These are phyloP conservation scores for Zymoseptoria passerinii DNA, from an alignment of 2,329 filamentous ascomycete species.

Conservation along the genomic window DNA sequence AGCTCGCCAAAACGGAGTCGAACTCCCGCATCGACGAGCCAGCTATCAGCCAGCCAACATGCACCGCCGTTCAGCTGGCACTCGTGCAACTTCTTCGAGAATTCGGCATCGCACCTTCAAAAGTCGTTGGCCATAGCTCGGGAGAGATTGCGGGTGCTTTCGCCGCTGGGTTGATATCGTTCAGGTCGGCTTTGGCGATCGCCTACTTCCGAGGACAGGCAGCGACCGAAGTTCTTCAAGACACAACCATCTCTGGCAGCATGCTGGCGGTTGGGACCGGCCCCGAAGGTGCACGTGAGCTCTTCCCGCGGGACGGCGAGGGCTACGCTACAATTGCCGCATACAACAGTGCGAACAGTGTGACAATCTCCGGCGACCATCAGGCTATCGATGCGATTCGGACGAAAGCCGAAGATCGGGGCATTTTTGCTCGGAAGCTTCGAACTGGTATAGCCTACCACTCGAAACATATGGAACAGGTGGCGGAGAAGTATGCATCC, in stretches of 20 bases:
- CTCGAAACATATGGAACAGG: background rate
- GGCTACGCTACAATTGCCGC: conserved; percentile 5
- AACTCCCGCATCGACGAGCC: conserved; percentile 6
- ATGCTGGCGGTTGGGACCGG: background rate
- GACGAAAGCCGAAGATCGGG: conserved; percentile 4
- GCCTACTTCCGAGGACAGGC: conserved; percentile 12
- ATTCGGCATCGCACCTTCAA: conserved; percentile 12
- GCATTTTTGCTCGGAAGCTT: background rate
- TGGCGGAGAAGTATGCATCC: background rate
- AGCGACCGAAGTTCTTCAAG: background rate
- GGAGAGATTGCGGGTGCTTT: conserved; percentile 28
- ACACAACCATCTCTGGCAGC: conserved; percentile 6
- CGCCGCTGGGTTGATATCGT: conserved; percentile 8
- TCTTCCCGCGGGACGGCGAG: no score
- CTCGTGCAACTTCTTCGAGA: conserved; percentile 33
- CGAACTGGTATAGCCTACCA: background rate
- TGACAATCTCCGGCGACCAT: conserved; percentile 40
- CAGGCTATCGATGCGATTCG: conserved; percentile 25
- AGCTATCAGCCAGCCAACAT: conserved; percentile 43
- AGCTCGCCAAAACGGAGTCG: background rate
- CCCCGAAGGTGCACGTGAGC: no score
- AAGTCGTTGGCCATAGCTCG: conserved; percentile 23
- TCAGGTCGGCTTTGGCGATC: conserved; percentile 1
- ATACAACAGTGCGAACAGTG: conserved; percentile 33
- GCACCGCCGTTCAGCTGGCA: conserved; percentile 47